Evolutionary conservation across 1,139 yeast genomes (phyloP), one percentile per base, ranked within the genome.

Genomic region (Magnusiomyces fungicola): DNA sequence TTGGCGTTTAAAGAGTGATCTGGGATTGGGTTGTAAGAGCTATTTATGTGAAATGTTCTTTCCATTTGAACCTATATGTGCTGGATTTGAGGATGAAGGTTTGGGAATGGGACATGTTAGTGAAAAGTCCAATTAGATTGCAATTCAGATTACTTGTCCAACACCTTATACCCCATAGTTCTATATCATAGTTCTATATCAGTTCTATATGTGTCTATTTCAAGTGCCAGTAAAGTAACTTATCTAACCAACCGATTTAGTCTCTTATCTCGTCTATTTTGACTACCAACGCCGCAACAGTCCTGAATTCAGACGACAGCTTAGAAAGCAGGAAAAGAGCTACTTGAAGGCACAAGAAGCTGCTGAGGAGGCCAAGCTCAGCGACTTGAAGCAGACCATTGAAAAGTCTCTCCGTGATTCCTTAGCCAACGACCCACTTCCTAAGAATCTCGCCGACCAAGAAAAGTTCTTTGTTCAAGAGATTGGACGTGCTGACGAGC

Each of bases 261-360:
- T 82, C 48, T 90, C 89, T 18, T 92, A 92, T 69, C 88, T 94
- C 52, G 73, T 80, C 44, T 92, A 87, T 73, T 92, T 92, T 63
- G 98, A 92, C 70, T 86, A 89, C 74, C 78, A 77, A 70, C 87
- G 98, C 71, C 86, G 97, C 73, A 76, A 75, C 68, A 80, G 85
- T 51, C 69, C 84, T 22, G 84, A 80, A 48, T 92, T 92, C 76
- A 85, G 98, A 75, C 81, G 78, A 63, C 66, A 77, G 49, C 76
- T 90, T 61, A 80, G 78, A 66, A 80, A 78, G 67, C 75, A 78
- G 62, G 76, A 81, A 53, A 59, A 55, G 72, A 63, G 78, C 75
- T 65, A 76, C 60, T 79, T 80, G 62, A 70, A 75, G 63, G 76
- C 76, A 48, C 77, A 78, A 60, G 74, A 75, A 59, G 75, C 72